These are phyloP conservation scores for Aspergillus affinis DNA, from an alignment of 495 filamentous ascomycete species.

Conservation along the genomic window DNA sequence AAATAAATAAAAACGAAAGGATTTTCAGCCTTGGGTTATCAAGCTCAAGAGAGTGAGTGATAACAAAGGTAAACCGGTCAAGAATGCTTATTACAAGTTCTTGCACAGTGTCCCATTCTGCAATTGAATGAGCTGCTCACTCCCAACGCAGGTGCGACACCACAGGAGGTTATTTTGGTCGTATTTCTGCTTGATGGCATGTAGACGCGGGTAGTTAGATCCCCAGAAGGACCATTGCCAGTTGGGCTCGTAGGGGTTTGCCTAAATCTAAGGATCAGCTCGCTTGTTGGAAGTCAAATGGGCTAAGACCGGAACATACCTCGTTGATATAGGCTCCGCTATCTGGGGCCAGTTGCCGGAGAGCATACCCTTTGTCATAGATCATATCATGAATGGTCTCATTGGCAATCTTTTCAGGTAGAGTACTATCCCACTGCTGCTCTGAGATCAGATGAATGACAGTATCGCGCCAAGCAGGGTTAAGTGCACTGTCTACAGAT, in stretches of 20 bases:
- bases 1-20: no score
- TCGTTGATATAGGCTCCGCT: slow-evolving; percentile 42
- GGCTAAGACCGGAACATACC: slow-evolving; percentile 2
- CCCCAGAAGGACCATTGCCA: slow-evolving; percentile 54
- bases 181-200: slow-evolving; percentile 42
- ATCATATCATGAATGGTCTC: slow-evolving; percentile 4
- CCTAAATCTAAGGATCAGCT: slow-evolving; percentile 25
- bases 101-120: no score
- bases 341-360: slow-evolving; percentile 35
- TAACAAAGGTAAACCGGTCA: no score
- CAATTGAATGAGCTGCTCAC: slow-evolving; percentile 1
- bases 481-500: slow-evolving; percentile 10
- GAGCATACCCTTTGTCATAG: slow-evolving; percentile 6
- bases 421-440: slow-evolving; percentile 6
- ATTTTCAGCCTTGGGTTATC: no score
- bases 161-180: slow-evolving; percentile 18
- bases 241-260: slow-evolving; percentile 45
- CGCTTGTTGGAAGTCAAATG: not conserved
- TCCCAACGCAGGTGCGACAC: slow-evolving; percentile 21
- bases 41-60: no score
- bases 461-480: slow-evolving; percentile 18
- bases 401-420: not conserved
- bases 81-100: no score
- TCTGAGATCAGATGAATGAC: slow-evolving; percentile 11
- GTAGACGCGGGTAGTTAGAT: slow-evolving; percentile 44